Percentiles rank a stretch among this genome's conserved stretches.
Evolutionary conservation across 1,284 basidiomycete genomes (phyloP).

Genomic region (Malassezia obtusa): DNA sequence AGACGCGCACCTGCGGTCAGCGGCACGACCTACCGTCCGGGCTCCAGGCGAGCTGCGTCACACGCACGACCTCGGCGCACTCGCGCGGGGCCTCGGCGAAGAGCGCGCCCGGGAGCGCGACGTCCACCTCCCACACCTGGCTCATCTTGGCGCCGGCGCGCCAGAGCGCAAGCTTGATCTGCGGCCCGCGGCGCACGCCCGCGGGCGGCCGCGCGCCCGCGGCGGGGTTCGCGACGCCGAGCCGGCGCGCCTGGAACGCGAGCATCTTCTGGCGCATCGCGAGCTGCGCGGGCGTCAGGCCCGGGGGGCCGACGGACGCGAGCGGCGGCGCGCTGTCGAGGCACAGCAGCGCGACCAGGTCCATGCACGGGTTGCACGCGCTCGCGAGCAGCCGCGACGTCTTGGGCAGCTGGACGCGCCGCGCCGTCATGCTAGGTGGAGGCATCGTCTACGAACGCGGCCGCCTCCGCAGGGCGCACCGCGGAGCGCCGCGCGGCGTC

Average conservation of each 20-base stretch:
- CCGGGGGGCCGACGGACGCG: constrained; percentile 8
- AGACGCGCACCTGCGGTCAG: constrained; percentile 13
- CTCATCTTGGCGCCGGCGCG: background rate
- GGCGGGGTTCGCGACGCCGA: constrained; percentile 12
- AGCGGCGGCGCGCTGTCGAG: constrained; percentile 6
- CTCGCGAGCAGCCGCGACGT: constrained; percentile 7
- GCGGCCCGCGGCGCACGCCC: background rate
- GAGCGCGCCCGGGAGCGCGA: background rate
- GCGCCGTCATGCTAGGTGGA: constrained; percentile 6
- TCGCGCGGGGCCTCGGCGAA: background rate
- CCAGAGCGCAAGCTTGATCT: constrained; percentile 7
- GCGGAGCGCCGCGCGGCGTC: constrained; percentile 7
- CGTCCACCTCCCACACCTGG: constrained; percentile 12
- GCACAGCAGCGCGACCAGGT: constrained; percentile 15
- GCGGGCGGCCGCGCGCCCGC: background rate
- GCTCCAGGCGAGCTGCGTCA: constrained; percentile 10
- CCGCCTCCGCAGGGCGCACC: background rate
- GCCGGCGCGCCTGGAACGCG: constrained; percentile 15
- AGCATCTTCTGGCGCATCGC: constrained; percentile 19
- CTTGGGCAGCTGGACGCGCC: constrained; percentile 6
- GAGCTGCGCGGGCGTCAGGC: constrained; percentile 13
- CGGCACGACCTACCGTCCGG: constrained; percentile 4
- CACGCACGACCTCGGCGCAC: background rate
- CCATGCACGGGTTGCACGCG: constrained; percentile 15
- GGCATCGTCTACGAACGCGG: background rate